A percentile compares a stretch with the other conserved stretches of the same genome.
phyloP scores from a whole-genome alignment of 1,284 basidiomycete genomes.

The Rugosomyces carneus region DNA sequence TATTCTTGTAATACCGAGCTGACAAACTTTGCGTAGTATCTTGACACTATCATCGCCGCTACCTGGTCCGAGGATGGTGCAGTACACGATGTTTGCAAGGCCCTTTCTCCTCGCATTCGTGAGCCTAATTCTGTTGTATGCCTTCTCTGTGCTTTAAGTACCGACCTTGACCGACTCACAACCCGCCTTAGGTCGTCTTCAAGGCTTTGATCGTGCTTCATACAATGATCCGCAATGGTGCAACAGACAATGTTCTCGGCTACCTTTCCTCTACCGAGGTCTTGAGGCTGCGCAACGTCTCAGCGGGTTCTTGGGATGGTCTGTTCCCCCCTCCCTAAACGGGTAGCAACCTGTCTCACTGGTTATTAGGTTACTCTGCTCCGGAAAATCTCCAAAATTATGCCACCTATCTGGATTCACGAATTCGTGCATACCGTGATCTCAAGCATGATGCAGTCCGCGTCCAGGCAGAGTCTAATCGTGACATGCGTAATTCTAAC shows the following conservation, averaged over 20 bases:
- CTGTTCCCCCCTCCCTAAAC: conserved; percentile 13
- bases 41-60: conserved; percentile 90
- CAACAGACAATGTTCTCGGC: conserved; percentile 85
- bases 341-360: conserved; percentile 3
- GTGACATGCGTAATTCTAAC: conserved; percentile 65
- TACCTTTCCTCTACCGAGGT: conserved; percentile 79
- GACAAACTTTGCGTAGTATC: conserved; percentile 43
- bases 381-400: conserved; percentile 87
- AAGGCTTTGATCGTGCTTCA: conserved; percentile 95
- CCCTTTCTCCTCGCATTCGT: conserved; percentile 75
- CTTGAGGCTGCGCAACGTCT: conserved; percentile 75
- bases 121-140: conserved; percentile 86
- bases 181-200: conserved; percentile 73
- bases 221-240: conserved; percentile 90
- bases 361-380: conserved; percentile 65
- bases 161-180: conserved; percentile 2
- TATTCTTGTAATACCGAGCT: neutral
- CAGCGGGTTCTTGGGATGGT: conserved; percentile 80
- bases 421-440: conserved; percentile 87
- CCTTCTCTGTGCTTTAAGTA: neutral
- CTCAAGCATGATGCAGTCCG: conserved; percentile 91
- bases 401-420: conserved; percentile 82
- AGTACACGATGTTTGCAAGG: conserved; percentile 87
- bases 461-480: conserved; percentile 86
- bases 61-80: conserved; percentile 92